These are phyloP conservation scores for Leersia perrieri DNA, from an alignment of 176 grass and related monocot genomes.

Conservation along the genomic window DNA sequence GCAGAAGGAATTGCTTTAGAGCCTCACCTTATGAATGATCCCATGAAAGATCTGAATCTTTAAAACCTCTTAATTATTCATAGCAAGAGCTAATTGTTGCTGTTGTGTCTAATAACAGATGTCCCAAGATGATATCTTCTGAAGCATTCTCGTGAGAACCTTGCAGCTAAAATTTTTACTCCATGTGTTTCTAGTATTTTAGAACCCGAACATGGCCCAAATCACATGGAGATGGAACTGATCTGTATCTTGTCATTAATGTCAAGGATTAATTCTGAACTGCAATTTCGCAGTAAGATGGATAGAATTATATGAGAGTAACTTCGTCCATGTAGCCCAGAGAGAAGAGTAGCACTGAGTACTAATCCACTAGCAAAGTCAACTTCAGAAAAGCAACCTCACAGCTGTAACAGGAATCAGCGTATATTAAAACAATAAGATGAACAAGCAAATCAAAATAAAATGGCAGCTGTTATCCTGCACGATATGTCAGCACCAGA, in stretches of 20 bases:
- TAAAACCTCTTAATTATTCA: constrained; percentile 19
- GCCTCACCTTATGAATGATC: not conserved
- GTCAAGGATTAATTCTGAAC: constrained; percentile 13
- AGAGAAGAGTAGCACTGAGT: not conserved
- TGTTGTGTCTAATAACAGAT: constrained; percentile 8
- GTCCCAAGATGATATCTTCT: not conserved
- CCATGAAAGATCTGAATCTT: constrained; percentile 12
- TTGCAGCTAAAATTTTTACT: not conserved
- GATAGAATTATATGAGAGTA: not conserved
- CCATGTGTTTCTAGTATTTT: not conserved
- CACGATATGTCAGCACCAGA: constrained; percentile 37
- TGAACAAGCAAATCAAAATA: constrained; percentile 32
- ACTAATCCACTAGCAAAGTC: constrained; percentile 8
- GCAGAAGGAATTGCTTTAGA: not conserved
- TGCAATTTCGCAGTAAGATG: not conserved
- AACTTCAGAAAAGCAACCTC: constrained; percentile 35
- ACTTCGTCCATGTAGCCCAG: not conserved
- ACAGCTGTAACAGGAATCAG: constrained; percentile 5
- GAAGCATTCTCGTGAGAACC: not conserved
- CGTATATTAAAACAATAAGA: not conserved
- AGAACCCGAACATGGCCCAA: not conserved
- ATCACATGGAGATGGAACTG: not conserved
- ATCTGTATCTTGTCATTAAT: constrained; percentile 23
- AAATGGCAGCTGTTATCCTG: constrained; percentile 2
- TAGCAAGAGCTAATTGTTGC: not conserved